Evolutionary conservation across 805 yeast species (phyloP).

Genomic region (Myxozyma sirexii): DNA sequence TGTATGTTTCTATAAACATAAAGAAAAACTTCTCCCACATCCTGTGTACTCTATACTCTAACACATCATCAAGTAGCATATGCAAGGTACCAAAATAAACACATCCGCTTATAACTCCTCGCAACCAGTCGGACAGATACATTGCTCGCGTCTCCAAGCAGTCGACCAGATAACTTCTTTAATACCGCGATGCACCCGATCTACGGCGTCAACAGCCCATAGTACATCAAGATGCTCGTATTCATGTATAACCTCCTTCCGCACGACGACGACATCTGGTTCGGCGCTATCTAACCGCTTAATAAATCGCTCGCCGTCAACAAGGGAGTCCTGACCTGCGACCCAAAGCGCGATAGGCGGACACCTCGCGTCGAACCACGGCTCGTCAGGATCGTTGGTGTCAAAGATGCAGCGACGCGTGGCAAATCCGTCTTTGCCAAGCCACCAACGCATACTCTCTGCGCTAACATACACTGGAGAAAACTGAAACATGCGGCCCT

Average conservation of each 20-base stretch:
- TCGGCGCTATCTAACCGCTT: constrained; percentile 68
- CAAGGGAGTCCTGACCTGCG: constrained; percentile 75
- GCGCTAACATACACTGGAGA: constrained; percentile 84
- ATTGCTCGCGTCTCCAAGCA: constrained; percentile 22
- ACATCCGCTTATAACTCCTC: constrained; percentile 19
- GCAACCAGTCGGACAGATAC: constrained; percentile 24
- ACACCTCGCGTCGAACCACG: constrained; percentile 44
- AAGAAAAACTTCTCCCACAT: no score
- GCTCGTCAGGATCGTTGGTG: constrained; percentile 48
- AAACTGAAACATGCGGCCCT: constrained; percentile 77
- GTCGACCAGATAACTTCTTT: constrained; percentile 39
- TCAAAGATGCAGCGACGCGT: constrained; percentile 54
- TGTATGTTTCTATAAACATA: no score
- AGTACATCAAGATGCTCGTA: constrained; percentile 89
- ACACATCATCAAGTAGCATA: no score
- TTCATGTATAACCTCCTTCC: constrained; percentile 52
- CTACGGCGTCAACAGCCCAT: constrained; percentile 83
- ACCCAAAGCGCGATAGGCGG: constrained; percentile 68
- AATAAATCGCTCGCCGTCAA: constrained; percentile 69
- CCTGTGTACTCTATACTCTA: no score
- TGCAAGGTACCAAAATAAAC: no score
- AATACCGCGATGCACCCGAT: constrained; percentile 59
- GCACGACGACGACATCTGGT: constrained; percentile 47
- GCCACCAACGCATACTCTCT: constrained; percentile 91
- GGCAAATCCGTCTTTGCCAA: constrained; percentile 57